Evolutionary conservation across 352 stramenopile genomes (phyloP), one percentile per base, ranked within the genome.

Genomic region (Proteromonas lacertae): DNA sequence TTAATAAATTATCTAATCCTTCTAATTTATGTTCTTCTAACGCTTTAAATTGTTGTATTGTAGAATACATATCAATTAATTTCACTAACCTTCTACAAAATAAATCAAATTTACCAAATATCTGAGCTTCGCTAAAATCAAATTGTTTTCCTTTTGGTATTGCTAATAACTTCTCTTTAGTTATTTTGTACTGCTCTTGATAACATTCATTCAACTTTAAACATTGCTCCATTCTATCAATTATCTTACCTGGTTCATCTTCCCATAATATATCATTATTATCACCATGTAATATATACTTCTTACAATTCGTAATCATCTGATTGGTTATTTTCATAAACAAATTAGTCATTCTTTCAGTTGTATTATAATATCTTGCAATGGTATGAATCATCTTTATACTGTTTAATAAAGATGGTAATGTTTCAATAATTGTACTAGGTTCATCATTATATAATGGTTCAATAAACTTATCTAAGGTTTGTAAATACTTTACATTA

Each of bases 311-410:
- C 3, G 66, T 59, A 47, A 96, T 92, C 77, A 96, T 93, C 51
- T 95, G 82, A 52, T 93, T 84, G 0, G 82, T 93, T 42, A 95
- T 92, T 51, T 92, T 93, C 4, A 67, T 66, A 39, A 96, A 87
- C 34, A 96, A 57, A 25, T 77, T 87, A 0, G 75, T 75, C 64
- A 96, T 90, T 25, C 80, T 63, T 44, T 94, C 80, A 4, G 67
- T 87, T 16, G 77, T 93, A 51, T 92, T 91, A 63, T 93, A 94
- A 44, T 95, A 96, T 32, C 83, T 59, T 36, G 80, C 76, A 43
- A 96, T 95, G 9, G 76, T 91, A 48, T 94, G 81, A 42, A 96
- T 93, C 83, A 96, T 96, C 59, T 93, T 93, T 57, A 96, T 92
- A 19, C 69, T 90, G 57, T 94, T 95, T 53, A 95, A 87, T 2